These are phyloP conservation scores for Kwoniella newhampshirensis DNA, from an alignment of 768 basidiomycete genomes.

Conservation along the genomic window DNA sequence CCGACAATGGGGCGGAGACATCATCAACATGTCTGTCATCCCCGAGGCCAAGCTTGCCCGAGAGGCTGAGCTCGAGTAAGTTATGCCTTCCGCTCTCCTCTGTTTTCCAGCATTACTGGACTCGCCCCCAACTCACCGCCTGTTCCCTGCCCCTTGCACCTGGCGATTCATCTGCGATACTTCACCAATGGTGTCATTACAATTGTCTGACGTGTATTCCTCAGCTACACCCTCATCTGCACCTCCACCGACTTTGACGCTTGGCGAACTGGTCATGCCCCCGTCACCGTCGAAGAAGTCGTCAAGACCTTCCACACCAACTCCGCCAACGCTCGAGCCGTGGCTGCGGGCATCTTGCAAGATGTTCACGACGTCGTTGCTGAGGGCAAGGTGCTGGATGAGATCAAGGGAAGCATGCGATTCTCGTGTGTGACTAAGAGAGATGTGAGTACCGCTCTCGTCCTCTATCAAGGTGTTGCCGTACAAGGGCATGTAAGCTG, in stretches of 20 bases:
- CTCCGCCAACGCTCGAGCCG: slow-evolving; percentile 75
- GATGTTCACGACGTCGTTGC: slow-evolving; percentile 60
- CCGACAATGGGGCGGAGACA: slow-evolving; percentile 70
- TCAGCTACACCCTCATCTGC: slow-evolving; percentile 83
- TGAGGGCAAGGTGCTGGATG: slow-evolving; percentile 62
- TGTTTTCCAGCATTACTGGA: no score
- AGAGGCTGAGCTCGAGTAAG: slow-evolving; percentile 88
- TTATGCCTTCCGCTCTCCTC: slow-evolving; percentile 6
- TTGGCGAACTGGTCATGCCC: slow-evolving; percentile 75
- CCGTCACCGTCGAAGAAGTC: slow-evolving; percentile 88
- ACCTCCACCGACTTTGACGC: slow-evolving; percentile 87
- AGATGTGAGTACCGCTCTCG: slow-evolving; percentile 46
- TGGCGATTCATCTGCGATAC: background rate
- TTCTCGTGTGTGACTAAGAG: slow-evolving; percentile 75
- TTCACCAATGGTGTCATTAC: background rate
- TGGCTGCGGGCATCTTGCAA: slow-evolving; percentile 54
- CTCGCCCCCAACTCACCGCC: background rate
- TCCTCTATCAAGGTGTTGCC: background rate
- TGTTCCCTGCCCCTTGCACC: background rate
- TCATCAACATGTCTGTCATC: slow-evolving; percentile 81
- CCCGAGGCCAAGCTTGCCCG: slow-evolving; percentile 97
- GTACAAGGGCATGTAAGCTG: background rate
- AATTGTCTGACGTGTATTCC: background rate
- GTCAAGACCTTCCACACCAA: slow-evolving; percentile 83
- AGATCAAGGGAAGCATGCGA: slow-evolving; percentile 79